phyloP scores from a whole-genome alignment of 257 asterid genomes.

The Lithospermum erythrorhizon region DNA sequence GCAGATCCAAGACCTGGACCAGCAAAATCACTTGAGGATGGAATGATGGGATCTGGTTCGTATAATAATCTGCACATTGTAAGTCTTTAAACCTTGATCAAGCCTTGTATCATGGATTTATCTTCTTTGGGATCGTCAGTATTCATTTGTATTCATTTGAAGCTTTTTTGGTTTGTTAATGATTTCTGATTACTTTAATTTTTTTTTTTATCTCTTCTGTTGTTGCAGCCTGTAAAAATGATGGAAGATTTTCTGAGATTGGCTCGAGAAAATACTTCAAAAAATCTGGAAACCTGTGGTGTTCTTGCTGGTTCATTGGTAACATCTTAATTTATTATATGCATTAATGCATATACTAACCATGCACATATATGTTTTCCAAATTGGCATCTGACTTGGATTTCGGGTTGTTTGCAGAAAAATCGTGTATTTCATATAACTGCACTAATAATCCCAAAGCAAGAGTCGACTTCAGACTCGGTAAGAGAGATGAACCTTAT shows the following conservation, averaged over 20 bases:
- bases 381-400: constrained; percentile 11
- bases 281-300: constrained; percentile 85
- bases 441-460: constrained; percentile 87
- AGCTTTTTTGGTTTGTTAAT: not conserved
- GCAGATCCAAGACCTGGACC: constrained; percentile 99
- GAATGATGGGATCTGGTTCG: constrained; percentile 42
- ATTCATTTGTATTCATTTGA: too few species aligned
- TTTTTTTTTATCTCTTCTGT: constrained; percentile 13
- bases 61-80: constrained; percentile 91
- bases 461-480: constrained; percentile 94
- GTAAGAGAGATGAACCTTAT: constrained; percentile 25
- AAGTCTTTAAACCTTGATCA: constrained; percentile 27
- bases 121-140: constrained; percentile 2
- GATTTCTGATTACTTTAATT: not conserved
- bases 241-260: constrained; percentile 83
- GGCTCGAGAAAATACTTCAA: constrained; percentile 67
- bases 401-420: constrained; percentile 48
- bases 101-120: not conserved
- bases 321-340: constrained; percentile 14
- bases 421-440: constrained; percentile 76
- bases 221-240: constrained; percentile 74
- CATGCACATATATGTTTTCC: not conserved
- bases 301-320: constrained; percentile 98
- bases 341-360: not conserved
- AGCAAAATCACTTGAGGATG: constrained; percentile 44